These are phyloP conservation scores for Yamadazyma ubonensis DNA, from an alignment of 805 yeast species.

Conservation along the genomic window DNA sequence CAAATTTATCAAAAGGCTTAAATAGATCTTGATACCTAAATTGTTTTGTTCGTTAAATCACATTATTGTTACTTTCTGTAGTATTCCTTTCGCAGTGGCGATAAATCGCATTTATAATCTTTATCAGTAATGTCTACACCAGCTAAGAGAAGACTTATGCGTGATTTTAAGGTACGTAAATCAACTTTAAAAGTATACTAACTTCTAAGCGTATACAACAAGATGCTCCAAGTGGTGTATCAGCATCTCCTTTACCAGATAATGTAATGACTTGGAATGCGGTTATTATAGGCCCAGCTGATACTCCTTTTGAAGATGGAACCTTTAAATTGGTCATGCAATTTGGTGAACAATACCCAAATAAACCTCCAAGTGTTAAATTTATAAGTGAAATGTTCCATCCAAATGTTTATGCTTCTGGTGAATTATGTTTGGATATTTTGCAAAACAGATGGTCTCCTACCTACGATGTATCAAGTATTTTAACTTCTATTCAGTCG, in stretches of 20 bases:
- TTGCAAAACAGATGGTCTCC: constrained; percentile 98
- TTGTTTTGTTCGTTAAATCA: background rate
- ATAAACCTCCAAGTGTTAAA: constrained; percentile 92
- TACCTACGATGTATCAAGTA: constrained; percentile 95
- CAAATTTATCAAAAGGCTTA: constrained; percentile 19
- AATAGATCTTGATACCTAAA: constrained; percentile 1
- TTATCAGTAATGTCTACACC: constrained; percentile 74
- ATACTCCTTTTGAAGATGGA: constrained; percentile 97
- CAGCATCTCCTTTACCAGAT: constrained; percentile 95
- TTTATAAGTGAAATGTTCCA: constrained; percentile 95
- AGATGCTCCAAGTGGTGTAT: constrained; percentile 97
- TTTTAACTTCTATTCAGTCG: constrained; percentile 88
- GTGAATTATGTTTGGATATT: constrained; percentile 94
- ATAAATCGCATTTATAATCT: constrained; percentile 1
- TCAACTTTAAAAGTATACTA: constrained; percentile 17
- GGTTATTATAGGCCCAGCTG: constrained; percentile 95
- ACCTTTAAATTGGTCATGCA: constrained; percentile 83
- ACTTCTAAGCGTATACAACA: constrained; percentile 78
- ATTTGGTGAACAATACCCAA: constrained; percentile 96
- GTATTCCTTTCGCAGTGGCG: background rate
- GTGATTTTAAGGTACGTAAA: constrained; percentile 80
- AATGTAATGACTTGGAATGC: constrained; percentile 98
- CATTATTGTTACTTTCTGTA: background rate
- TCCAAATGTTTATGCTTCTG: constrained; percentile 94
- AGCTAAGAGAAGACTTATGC: constrained; percentile 98